Percentiles rank a stretch among this genome's conserved stretches.
Conservation (phyloP, 768 basidiomycete genomes). For the Leccinum imitatum region DNA sequence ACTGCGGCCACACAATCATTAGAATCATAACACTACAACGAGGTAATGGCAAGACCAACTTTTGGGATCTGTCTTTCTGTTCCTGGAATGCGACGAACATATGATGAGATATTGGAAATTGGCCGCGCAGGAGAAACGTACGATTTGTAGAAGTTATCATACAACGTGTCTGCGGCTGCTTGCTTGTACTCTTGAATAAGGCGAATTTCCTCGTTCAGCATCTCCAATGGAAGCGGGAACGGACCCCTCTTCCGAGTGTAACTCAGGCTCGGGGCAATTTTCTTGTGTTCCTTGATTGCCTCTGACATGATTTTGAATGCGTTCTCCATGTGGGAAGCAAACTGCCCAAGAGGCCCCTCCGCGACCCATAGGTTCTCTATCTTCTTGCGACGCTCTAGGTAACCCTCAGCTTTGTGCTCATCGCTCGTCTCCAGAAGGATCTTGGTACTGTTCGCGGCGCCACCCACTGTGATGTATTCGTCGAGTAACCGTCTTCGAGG, state of each 20-base stretch:
- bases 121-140: background rate
- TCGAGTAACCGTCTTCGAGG: conserved; percentile 25
- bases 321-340: conserved; percentile 24
- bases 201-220: conserved; percentile 24
- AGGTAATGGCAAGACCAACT: conserved; percentile 8
- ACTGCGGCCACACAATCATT: conserved; percentile 11
- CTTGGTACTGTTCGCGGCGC: conserved; percentile 25
- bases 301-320: conserved; percentile 17
- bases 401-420: conserved; percentile 23
- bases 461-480: conserved; percentile 30
- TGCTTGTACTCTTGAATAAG: conserved; percentile 24
- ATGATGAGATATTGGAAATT: background rate
- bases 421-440: conserved; percentile 25
- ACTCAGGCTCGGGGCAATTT: conserved; percentile 9
- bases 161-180: conserved; percentile 14
- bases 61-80: conserved; percentile 24
- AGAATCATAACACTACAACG: conserved; percentile 1
- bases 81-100: conserved; percentile 9
- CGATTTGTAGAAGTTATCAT: conserved; percentile 23
- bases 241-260: conserved; percentile 12
- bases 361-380: conserved; percentile 21
- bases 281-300: conserved; percentile 23
- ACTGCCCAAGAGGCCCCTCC: conserved; percentile 16
- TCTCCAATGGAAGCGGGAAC: conserved; percentile 25
- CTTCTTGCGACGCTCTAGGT: conserved; percentile 20